These are phyloP conservation scores for Bremia lactucae DNA, from an alignment of 352 stramenopile genomes.

Conservation along the genomic window DNA sequence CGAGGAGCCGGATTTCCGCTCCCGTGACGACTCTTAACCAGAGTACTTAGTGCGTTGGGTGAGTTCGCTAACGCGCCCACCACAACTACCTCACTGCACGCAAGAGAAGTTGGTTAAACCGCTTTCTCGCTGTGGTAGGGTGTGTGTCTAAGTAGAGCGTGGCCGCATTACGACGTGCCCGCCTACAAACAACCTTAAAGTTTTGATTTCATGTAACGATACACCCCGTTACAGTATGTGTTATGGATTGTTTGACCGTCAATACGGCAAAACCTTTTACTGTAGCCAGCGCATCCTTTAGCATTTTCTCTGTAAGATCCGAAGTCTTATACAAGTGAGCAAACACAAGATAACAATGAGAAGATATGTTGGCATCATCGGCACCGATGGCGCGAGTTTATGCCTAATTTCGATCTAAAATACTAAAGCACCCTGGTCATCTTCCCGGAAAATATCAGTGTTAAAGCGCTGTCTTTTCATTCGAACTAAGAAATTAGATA, in stretches of 20 bases:
- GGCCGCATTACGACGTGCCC: too few relatives aligned
- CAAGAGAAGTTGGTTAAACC: too few relatives aligned
- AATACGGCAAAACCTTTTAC: constrained; percentile 83
- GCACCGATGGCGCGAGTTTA: background rate
- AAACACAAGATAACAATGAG: constrained; percentile 93
- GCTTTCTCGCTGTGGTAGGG: too few relatives aligned
- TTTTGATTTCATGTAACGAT: too few relatives aligned
- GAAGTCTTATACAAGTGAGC: constrained; percentile 89
- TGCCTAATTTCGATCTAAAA: constrained; percentile 14
- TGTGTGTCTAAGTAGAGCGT: too few relatives aligned
- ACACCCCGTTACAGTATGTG: too few relatives aligned
- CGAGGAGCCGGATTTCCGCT: too few relatives aligned
- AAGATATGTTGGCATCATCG: constrained; percentile 20
- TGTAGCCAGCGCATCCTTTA: constrained; percentile 59
- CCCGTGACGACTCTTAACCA: too few relatives aligned
- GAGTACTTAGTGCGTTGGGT: too few relatives aligned
- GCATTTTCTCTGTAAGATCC: constrained; percentile 87
- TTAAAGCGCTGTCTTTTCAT: constrained; percentile 17
- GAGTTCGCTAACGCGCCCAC: too few relatives aligned
- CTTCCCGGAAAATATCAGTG: constrained; percentile 87
- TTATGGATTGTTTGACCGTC: constrained; percentile 83
- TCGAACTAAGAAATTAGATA: constrained; percentile 14
- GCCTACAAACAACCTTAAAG: too few relatives aligned
- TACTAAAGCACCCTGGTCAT: constrained; percentile 59
- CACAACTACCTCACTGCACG: too few relatives aligned